These are phyloP conservation scores for Phytophthora tentaculata DNA, from an alignment of 352 stramenopile species.

Conservation along the genomic window DNA sequence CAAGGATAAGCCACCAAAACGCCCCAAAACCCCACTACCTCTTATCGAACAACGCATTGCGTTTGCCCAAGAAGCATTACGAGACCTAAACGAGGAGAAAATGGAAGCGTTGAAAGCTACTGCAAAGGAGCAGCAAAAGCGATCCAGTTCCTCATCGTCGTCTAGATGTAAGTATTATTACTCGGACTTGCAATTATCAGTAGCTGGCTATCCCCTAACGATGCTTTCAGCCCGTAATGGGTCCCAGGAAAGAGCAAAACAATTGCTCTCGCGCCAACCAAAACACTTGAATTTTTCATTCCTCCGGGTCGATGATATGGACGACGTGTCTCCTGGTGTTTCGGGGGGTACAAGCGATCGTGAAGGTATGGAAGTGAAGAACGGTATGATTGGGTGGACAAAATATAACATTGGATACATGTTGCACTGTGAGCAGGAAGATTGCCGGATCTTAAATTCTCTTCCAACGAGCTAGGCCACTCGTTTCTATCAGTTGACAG, in stretches of 20 bases:
- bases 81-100: conserved; percentile 12
- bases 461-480: conserved; percentile 2
- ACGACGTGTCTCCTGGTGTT: not conserved
- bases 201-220: not conserved
- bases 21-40: conserved; percentile 3
- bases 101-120: not conserved
- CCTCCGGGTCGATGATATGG: conserved; percentile 1
- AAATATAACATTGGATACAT: not conserved
- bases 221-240: not conserved
- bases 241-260: not conserved
- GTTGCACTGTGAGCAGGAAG: conserved; percentile 12
- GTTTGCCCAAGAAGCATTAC: conserved; percentile 14
- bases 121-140: conserved; percentile 1
- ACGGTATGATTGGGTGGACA: not conserved
- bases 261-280: not conserved
- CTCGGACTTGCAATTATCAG: not conserved
- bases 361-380: conserved; percentile 13
- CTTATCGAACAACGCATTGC: conserved; percentile 29
- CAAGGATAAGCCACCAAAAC: conserved; percentile 6
- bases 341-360: not conserved
- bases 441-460: not conserved
- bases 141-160: not conserved
- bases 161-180: conserved; percentile 7
- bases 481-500: conserved; percentile 22
- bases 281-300: conserved; percentile 6